Conservation (phyloP, 2,329 filamentous ascomycete species). For the Cryphonectria radicalis region DNA sequence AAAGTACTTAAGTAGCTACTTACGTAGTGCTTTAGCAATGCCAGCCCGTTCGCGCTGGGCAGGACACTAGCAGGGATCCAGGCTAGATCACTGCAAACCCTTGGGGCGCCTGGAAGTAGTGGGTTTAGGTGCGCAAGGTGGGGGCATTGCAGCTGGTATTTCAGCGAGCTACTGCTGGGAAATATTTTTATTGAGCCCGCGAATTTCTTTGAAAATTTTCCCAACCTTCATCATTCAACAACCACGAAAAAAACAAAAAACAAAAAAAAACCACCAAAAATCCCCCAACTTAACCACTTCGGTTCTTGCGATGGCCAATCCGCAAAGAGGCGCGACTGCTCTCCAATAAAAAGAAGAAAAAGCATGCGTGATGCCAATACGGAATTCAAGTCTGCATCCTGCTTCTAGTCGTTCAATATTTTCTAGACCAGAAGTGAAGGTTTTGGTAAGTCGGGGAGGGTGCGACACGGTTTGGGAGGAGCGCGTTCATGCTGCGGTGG, state of each 20-base stretch:
- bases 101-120: neutral
- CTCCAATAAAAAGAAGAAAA: too few relatives aligned
- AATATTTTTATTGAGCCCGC: conserved; percentile 4
- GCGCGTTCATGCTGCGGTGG: neutral
- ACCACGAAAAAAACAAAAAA: too few relatives aligned
- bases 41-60: neutral
- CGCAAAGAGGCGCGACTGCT: neutral
- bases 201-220: conserved; percentile 2
- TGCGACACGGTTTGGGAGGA: neutral
- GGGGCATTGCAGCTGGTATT: neutral
- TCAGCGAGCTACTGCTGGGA: neutral
- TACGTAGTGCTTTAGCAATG: neutral
- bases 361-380: neutral
- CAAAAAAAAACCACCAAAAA: too few relatives aligned
- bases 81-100: neutral
- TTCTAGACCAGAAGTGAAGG: neutral
- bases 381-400: neutral
- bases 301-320: neutral
- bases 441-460: neutral
- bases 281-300: neutral
- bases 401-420: neutral
- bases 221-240: neutral
- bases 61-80: neutral
- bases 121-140: neutral
- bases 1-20: neutral